These are phyloP conservation scores for Vigna hirtella DNA, from an alignment of 306 rosid species.

Conservation along the genomic window DNA sequence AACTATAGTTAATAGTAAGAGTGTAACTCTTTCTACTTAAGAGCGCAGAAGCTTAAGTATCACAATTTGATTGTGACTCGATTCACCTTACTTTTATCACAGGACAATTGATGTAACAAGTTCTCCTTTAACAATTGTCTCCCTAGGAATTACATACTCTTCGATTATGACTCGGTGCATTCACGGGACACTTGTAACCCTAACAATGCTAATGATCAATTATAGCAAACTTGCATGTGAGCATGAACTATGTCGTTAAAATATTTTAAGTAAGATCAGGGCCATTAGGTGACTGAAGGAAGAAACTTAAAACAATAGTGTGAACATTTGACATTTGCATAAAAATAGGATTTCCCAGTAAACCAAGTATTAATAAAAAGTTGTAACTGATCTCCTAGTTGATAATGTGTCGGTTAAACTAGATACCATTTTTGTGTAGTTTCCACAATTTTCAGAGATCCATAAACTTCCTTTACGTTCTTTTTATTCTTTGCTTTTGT, in stretches of 20 bases:
- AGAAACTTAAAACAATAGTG: background rate
- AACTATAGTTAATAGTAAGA: too few species aligned
- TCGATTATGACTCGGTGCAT: too few species aligned
- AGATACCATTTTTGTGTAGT: conserved; percentile 13
- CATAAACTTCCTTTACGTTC: background rate
- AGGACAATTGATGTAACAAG: too few species aligned
- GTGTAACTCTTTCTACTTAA: too few species aligned
- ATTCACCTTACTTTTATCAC: too few species aligned
- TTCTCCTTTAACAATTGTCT: too few species aligned
- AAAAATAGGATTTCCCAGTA: background rate
- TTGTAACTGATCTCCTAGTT: background rate
- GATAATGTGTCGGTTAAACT: conserved; percentile 13
- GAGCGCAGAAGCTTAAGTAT: too few species aligned
- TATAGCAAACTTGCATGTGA: background rate
- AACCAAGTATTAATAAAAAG: background rate
- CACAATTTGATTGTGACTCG: too few species aligned
- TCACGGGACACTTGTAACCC: too few species aligned
- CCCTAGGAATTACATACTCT: too few species aligned
- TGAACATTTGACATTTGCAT: conserved; percentile 9
- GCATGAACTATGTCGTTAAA: conserved; percentile 3
- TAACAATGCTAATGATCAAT: background rate
- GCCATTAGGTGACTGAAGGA: background rate
- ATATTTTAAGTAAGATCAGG: conserved; percentile 1
- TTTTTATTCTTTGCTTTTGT: conserved; percentile 13
- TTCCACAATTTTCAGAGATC: background rate